phyloP scores from a whole-genome alignment of 2,329 filamentous ascomycete species.

The Didymella sp. region DNA sequence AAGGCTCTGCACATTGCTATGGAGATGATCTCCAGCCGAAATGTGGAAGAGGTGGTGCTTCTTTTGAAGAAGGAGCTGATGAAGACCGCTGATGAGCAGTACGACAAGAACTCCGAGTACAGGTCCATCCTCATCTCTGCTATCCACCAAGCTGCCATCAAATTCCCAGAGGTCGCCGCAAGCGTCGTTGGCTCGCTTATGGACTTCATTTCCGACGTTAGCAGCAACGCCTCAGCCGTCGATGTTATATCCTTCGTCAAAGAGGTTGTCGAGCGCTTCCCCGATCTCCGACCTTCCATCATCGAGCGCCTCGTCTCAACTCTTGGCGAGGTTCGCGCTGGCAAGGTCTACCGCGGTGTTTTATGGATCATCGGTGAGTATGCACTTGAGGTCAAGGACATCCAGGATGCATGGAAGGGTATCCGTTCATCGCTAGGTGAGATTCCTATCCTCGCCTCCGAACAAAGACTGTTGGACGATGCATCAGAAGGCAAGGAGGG shows the following conservation, averaged over 20 bases:
- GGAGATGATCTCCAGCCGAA: slow-evolving; percentile 99
- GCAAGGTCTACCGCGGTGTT: slow-evolving; percentile 95
- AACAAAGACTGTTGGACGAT: slow-evolving; percentile 89
- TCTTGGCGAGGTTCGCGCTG: slow-evolving; percentile 88
- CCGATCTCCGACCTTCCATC: slow-evolving; percentile 84
- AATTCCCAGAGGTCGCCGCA: slow-evolving; percentile 96
- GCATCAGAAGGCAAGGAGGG: slow-evolving; percentile 67
- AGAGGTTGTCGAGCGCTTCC: slow-evolving; percentile 98
- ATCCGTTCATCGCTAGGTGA: slow-evolving; percentile 94
- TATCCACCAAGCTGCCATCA: slow-evolving; percentile 98
- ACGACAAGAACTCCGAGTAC: slow-evolving; percentile 73
- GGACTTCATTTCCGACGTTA: slow-evolving; percentile 99
- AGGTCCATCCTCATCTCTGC: slow-evolving; percentile 94
- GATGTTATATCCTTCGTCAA: slow-evolving; percentile 99
- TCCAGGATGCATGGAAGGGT: slow-evolving; percentile 94
- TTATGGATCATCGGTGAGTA: slow-evolving; percentile 99
- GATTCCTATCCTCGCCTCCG: slow-evolving; percentile 94
- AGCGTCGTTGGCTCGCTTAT: slow-evolving; percentile 96
- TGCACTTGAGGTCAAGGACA: slow-evolving; percentile 90
- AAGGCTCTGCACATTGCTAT: slow-evolving; percentile 90
- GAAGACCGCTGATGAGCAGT: slow-evolving; percentile 98
- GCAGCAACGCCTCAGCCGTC: slow-evolving; percentile 94
- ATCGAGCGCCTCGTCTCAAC: slow-evolving; percentile 88
- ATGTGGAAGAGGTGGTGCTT: slow-evolving; percentile 95
- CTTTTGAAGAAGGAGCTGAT: slow-evolving; percentile 96